Conservation (phyloP, 345 rosid species). For the Bretschneidera sinensis region DNA sequence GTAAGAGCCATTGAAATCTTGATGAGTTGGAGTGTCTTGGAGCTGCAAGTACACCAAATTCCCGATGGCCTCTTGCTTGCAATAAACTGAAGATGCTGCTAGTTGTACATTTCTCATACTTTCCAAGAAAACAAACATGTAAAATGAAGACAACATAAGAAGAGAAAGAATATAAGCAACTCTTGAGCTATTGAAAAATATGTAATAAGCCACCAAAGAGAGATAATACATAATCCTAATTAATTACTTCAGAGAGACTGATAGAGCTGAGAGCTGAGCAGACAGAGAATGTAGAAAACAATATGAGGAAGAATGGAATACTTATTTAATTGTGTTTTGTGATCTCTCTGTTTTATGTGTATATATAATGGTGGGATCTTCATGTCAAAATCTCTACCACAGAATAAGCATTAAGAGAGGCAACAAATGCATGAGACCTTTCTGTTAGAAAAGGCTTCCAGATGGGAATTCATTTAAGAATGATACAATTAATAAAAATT, state of each 20-base stretch:
- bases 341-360: neutral
- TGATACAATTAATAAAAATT: no score
- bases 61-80: slow-evolving; percentile 5
- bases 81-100: slow-evolving; percentile 9
- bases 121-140: slow-evolving; percentile 11
- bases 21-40: neutral
- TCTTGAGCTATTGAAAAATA: slow-evolving; percentile 20
- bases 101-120: slow-evolving; percentile 5
- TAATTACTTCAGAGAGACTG: neutral
- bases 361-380: neutral
- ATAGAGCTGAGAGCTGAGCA: no score
- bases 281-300: neutral
- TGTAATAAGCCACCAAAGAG: slow-evolving; percentile 23
- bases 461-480: neutral
- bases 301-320: neutral
- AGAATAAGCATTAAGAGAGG: neutral
- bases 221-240: slow-evolving; percentile 19
- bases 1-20: neutral
- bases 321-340: neutral
- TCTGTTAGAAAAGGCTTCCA: neutral
- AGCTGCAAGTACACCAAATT: slow-evolving; percentile 9
- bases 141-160: slow-evolving; percentile 11
- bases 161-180: slow-evolving; percentile 21
- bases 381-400: slow-evolving; percentile 7
- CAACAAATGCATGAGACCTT: neutral